These are phyloP conservation scores for Tubosaeta brunneosetosa DNA, from an alignment of 768 basidiomycete genomes.

Conservation along the genomic window DNA sequence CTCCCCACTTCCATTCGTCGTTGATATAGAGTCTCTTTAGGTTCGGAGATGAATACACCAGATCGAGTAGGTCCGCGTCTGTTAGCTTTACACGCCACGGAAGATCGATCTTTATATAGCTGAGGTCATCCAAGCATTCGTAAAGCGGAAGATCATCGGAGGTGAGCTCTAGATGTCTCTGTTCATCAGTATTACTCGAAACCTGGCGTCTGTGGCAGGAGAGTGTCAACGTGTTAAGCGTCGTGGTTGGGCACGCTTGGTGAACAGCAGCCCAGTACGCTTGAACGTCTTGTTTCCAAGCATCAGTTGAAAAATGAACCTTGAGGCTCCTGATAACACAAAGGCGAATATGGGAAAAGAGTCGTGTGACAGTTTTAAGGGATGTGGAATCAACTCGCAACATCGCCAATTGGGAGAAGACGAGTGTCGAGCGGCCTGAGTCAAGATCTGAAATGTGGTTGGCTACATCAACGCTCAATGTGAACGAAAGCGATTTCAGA, in stretches of 20 bases:
- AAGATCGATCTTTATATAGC: not conserved
- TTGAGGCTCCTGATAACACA: not conserved
- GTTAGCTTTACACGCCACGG: not conserved
- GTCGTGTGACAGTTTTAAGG: not conserved
- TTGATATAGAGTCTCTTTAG: not conserved
- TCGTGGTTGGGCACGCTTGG: not conserved
- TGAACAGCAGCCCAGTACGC: not conserved
- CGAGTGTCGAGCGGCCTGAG: not conserved
- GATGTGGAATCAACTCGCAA: not conserved
- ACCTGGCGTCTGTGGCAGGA: not conserved
- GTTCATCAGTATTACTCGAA: not conserved
- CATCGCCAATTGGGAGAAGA: not conserved
- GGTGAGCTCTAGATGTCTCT: not conserved
- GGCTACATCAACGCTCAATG: not conserved
- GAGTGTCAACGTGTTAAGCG: not conserved
- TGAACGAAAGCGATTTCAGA: not conserved
- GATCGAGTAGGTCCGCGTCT: not conserved
- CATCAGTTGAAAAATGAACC: not conserved
- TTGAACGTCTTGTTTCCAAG: not conserved
- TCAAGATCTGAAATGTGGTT: not conserved
- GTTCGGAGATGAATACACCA: not conserved
- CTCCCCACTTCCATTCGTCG: not conserved
- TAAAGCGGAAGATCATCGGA: not conserved
- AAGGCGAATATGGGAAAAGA: not conserved
- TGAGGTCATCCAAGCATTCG: not conserved